Evolutionary conservation across 139 green algal genomes (phyloP).

Genomic region (Edaphochlamys debaryana): DNA sequence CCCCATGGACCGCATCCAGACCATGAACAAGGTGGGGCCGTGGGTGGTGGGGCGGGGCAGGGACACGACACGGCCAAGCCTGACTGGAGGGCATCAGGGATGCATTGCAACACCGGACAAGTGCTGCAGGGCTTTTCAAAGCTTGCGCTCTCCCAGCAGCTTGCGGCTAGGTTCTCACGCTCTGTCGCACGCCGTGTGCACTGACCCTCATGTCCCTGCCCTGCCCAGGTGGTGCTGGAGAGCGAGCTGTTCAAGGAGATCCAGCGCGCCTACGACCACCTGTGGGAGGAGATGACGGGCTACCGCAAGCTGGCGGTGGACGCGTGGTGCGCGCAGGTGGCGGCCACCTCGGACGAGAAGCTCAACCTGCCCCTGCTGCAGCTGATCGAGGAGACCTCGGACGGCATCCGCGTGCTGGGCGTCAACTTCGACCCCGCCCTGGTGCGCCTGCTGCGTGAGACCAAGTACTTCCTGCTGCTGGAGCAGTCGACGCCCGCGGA

Average conservation of each 20-base stretch:
- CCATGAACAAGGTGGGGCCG: too few species aligned
- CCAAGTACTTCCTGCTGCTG: conserved; percentile 91
- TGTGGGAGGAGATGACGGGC: conserved; percentile 72
- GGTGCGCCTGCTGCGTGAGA: conserved; percentile 86
- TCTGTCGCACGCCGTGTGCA: too few species aligned
- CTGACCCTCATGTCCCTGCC: too few species aligned
- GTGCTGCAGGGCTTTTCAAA: too few species aligned
- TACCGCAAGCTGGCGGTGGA: conserved; percentile 71
- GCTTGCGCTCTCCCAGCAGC: too few species aligned
- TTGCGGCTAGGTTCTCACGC: too few species aligned
- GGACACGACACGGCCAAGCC: too few species aligned
- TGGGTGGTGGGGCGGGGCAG: too few species aligned
- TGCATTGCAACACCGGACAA: too few species aligned
- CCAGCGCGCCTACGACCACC: conserved; percentile 61
- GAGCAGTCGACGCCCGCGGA: conserved; percentile 42
- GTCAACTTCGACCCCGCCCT: conserved; percentile 94
- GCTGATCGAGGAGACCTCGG: conserved; percentile 8
- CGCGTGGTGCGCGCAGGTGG: conserved; percentile 75
- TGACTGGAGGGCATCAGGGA: too few species aligned
- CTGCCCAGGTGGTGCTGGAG: conserved; percentile 68
- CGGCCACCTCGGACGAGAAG: conserved; percentile 78
- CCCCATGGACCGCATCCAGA: conserved; percentile 80
- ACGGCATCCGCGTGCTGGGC: conserved; percentile 44
- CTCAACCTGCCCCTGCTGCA: conserved; percentile 85
- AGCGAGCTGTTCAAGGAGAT: conserved; percentile 74